Evolutionary conservation across 2,329 filamentous ascomycete species (phyloP), one percentile per base, ranked within the genome.

Genomic region (Teratosphaeria gauchensis): DNA sequence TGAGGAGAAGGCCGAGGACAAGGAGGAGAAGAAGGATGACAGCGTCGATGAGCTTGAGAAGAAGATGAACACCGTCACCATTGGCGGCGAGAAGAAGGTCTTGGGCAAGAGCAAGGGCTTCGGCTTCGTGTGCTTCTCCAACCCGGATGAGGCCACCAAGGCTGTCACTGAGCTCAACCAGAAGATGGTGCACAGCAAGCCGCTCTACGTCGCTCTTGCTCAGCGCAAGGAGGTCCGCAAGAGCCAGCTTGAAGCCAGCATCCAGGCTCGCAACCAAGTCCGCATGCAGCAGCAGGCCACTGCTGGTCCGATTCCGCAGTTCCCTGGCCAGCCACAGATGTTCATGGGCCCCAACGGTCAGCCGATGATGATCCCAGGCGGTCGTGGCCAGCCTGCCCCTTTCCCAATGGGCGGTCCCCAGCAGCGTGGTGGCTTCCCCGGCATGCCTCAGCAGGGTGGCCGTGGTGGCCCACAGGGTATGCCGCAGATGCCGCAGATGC

Each of bases 221-320:
- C 94, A 99, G 83, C 92, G 94, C 79, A 99, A 99, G 86, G 94
- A 99, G 78, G 92, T 99, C 71, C 92, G 94, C 78, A 96, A 96
- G 85, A 96, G 86, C 81, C 94, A 97, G 73, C 90, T 99, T 68
- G 94, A 99, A 82, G 92, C 92, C 71, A 96, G 90, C 78, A 99
- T 99, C 77, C 94, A 97, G 81, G 92, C 94, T 76, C 91, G 94
- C 77, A 97, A 97, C 83, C 92, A 96, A 77, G 86, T 96, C 73
- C 89, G 94, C 72, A 94, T 97, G 86, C 94, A 97, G 82, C 94
- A 99, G 78, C 90, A 91, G 67, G 91, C 92, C 66, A 89, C 88
- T 65, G 90, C 89, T 57, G 71, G 70, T 58, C 91, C 90, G 70
- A 90, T 96, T 83, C 88, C 89, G 67, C 88, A 82, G 65, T 79